Conservation (phyloP, 495 filamentous ascomycete species). For the Penicillium longicatenatum region DNA sequence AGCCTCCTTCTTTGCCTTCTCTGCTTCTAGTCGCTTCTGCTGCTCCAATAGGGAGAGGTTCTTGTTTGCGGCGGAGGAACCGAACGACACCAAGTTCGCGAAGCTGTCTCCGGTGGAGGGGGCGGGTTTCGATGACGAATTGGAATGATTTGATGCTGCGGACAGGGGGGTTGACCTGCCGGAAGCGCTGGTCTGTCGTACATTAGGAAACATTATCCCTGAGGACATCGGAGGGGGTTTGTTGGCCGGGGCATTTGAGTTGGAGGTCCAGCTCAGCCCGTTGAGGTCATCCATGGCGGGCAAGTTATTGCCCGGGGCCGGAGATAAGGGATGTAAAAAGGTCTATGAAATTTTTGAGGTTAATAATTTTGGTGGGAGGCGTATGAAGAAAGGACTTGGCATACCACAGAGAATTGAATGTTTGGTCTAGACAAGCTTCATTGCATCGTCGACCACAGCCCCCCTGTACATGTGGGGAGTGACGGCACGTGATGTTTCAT, state of each 20-base stretch:
- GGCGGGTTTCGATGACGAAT: slow-evolving; percentile 54
- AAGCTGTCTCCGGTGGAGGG: slow-evolving; percentile 82
- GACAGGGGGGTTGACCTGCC: slow-evolving; percentile 71
- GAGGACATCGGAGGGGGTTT: slow-evolving; percentile 56
- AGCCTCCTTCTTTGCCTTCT: slow-evolving; percentile 73
- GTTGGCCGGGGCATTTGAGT: slow-evolving; percentile 32
- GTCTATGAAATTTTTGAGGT: neutral
- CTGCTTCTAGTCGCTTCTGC: slow-evolving; percentile 77
- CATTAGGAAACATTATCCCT: slow-evolving; percentile 57
- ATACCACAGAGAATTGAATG: slow-evolving; percentile 13
- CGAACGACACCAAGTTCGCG: slow-evolving; percentile 80
- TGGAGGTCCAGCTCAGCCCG: slow-evolving; percentile 57
- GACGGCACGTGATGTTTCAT: slow-evolving; percentile 25
- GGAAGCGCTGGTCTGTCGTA: slow-evolving; percentile 59
- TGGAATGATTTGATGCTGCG: slow-evolving; percentile 51
- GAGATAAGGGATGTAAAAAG: slow-evolving; percentile 1
- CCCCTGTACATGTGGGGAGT: slow-evolving; percentile 23
- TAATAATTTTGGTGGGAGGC: neutral
- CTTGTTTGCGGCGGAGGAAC: slow-evolving; percentile 60
- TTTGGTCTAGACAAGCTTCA: slow-evolving; percentile 9
- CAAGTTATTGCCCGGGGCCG: slow-evolving; percentile 10
- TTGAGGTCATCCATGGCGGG: slow-evolving; percentile 59
- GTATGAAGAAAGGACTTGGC: neutral
- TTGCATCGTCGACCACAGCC: slow-evolving; percentile 6
- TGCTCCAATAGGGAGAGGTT: slow-evolving; percentile 82